Percentiles rank a stretch among this genome's conserved stretches.
Evolutionary conservation across 176 grass and related monocot genomes (phyloP).

Genomic region (Zoysia japonica): DNA sequence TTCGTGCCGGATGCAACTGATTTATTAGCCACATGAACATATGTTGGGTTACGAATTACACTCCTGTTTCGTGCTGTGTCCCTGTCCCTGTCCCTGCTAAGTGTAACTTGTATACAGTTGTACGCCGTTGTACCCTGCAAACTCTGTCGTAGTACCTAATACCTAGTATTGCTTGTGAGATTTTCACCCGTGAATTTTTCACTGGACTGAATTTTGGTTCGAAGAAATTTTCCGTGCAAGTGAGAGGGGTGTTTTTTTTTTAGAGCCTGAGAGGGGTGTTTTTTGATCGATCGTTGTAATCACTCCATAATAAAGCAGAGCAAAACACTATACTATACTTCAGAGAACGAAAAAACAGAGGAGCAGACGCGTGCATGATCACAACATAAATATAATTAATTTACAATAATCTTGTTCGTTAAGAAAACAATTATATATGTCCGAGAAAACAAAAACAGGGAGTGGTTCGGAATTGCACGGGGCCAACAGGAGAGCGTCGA

Average conservation of each 20-base stretch:
- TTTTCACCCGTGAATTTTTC: not conserved
- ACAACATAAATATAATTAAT: not conserved
- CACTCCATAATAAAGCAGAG: not conserved
- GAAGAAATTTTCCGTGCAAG: not conserved
- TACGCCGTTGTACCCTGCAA: not conserved
- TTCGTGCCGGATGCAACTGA: not conserved
- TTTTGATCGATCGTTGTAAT: not conserved
- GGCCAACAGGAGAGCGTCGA: not conserved
- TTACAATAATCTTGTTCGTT: not conserved
- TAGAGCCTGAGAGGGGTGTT: not conserved
- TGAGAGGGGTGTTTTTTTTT: too few species aligned
- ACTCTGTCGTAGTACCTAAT: not conserved
- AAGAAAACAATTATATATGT: not conserved
- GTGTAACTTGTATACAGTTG: not conserved
- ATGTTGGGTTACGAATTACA: not conserved
- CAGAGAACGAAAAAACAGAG: too few species aligned
- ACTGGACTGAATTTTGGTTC: too few species aligned
- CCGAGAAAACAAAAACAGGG: conserved; percentile 26
- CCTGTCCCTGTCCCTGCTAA: not conserved
- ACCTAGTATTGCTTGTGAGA: not conserved
- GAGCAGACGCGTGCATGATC: too few species aligned
- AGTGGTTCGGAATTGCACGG: not conserved
- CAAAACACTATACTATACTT: too few species aligned
- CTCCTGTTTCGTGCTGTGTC: not conserved
- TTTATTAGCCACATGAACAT: not conserved